Conservation (phyloP, 352 stramenopile species). For the Aphanomyces cochlioides region DNA sequence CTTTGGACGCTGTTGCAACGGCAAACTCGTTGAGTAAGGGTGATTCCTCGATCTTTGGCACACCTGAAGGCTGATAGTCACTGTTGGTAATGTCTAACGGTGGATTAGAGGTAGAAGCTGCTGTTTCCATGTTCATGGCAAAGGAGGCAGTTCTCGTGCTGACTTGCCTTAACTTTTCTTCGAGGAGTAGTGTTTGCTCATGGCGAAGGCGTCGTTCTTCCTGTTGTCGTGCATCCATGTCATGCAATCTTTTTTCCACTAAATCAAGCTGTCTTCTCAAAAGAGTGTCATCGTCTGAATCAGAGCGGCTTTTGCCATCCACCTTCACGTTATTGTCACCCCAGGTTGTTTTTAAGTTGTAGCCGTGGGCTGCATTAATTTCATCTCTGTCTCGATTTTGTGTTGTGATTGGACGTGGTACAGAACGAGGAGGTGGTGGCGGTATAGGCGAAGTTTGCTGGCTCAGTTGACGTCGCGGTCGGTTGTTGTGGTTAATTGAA, state of each 20-base stretch:
- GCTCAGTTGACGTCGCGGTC: neutral
- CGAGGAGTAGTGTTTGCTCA: neutral
- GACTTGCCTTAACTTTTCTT: conserved; percentile 5
- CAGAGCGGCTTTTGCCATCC: neutral
- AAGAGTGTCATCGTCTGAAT: neutral
- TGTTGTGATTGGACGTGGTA: neutral
- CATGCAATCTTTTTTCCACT: conserved; percentile 9
- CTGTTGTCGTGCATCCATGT: conserved; percentile 4
- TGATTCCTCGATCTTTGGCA: too few species aligned
- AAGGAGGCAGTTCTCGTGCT: too few species aligned
- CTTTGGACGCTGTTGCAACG: too few species aligned
- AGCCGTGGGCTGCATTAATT: neutral
- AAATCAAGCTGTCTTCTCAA: conserved; percentile 54
- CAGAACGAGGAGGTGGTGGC: neutral
- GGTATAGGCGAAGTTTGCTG: neutral
- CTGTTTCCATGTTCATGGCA: neutral
- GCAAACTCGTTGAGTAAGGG: too few species aligned
- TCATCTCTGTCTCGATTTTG: neutral
- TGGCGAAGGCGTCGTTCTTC: neutral
- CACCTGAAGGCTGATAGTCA: too few species aligned
- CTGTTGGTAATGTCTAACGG: neutral
- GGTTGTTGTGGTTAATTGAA: too few species aligned
- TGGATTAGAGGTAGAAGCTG: neutral
- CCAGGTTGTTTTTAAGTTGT: too few species aligned
- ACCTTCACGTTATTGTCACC: neutral